Evolutionary conservation across 257 asterid species (phyloP).

Genomic region (Capsicum pubescens): DNA sequence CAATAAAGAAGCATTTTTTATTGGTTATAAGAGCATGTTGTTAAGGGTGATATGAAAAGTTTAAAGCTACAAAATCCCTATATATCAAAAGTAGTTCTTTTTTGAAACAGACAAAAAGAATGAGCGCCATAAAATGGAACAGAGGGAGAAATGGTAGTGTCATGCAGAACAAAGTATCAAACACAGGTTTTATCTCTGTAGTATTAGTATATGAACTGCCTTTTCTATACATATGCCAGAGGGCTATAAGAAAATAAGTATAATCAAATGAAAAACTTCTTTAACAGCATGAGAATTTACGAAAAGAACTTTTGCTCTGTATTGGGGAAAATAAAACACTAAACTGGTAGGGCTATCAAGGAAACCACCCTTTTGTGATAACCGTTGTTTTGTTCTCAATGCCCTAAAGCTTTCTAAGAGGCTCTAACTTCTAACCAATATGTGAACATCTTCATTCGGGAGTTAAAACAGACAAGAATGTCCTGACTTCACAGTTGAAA

Average conservation of each 20-base stretch:
- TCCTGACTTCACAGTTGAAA: neutral
- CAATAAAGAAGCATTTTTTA: neutral
- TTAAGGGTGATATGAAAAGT: neutral
- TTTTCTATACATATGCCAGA: neutral
- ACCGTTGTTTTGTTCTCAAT: too few relatives aligned
- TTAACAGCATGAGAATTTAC: neutral
- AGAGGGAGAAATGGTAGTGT: neutral
- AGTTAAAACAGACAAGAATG: too few relatives aligned
- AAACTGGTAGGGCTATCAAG: neutral
- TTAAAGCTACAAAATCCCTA: neutral
- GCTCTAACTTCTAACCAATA: neutral
- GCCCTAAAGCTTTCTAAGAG: too few relatives aligned
- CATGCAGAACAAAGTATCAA: neutral
- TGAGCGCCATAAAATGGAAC: neutral
- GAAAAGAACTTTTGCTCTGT: neutral
- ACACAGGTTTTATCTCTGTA: neutral
- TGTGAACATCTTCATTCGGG: neutral
- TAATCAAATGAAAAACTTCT: neutral
- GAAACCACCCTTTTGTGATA: neutral
- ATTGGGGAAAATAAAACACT: neutral
- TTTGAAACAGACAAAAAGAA: neutral
- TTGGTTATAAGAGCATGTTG: slow-evolving; percentile 5
- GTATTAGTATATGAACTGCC: neutral
- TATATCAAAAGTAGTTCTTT: neutral
- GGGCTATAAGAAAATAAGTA: neutral